phyloP scores from a whole-genome alignment of 2,329 filamentous ascomycete species.

The Curvularia verruculosa region DNA sequence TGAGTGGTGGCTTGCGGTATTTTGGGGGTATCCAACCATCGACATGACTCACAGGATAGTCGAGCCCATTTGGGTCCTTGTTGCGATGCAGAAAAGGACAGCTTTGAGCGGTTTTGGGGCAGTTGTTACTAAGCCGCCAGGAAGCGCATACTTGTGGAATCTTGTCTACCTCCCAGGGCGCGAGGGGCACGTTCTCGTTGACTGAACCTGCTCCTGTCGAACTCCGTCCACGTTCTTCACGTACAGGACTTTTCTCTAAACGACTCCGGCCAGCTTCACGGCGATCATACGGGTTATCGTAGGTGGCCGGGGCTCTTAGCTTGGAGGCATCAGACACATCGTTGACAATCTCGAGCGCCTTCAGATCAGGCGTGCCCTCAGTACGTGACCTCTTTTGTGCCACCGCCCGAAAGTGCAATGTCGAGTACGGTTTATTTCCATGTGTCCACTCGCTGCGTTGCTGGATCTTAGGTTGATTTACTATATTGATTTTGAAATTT shows the following conservation, averaged over 20 bases:
- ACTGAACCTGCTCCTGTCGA: neutral
- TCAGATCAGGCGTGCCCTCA: slow-evolving; percentile 36
- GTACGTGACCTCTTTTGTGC: slow-evolving; percentile 30
- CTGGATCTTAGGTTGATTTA: slow-evolving; percentile 29
- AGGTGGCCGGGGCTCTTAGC: neutral
- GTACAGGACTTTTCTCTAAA: slow-evolving; percentile 13
- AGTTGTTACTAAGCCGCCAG: slow-evolving; percentile 35
- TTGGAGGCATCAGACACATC: slow-evolving; percentile 12
- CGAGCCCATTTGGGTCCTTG: slow-evolving; percentile 23
- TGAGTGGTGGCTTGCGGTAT: slow-evolving; percentile 35
- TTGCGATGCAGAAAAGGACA: slow-evolving; percentile 41
- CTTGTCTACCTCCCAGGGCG: slow-evolving; percentile 35
- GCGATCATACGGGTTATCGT: slow-evolving; percentile 32
- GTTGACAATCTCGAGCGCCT: slow-evolving; percentile 34
- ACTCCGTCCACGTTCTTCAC: neutral
- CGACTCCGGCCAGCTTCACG: slow-evolving; percentile 29
- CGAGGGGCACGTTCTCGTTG: slow-evolving; percentile 16
- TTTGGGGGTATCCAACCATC: slow-evolving; percentile 34
- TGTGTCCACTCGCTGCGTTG: slow-evolving; percentile 21
- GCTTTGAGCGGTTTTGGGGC: slow-evolving; percentile 19
- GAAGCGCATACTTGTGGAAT: slow-evolving; percentile 37
- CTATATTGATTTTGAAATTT: slow-evolving; percentile 30
- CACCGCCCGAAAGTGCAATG: slow-evolving; percentile 19
- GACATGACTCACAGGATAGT: slow-evolving; percentile 21
- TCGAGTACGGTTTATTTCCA: slow-evolving; percentile 25